phyloP scores from a whole-genome alignment of 768 basidiomycete genomes.

The Suillus variegatus region DNA sequence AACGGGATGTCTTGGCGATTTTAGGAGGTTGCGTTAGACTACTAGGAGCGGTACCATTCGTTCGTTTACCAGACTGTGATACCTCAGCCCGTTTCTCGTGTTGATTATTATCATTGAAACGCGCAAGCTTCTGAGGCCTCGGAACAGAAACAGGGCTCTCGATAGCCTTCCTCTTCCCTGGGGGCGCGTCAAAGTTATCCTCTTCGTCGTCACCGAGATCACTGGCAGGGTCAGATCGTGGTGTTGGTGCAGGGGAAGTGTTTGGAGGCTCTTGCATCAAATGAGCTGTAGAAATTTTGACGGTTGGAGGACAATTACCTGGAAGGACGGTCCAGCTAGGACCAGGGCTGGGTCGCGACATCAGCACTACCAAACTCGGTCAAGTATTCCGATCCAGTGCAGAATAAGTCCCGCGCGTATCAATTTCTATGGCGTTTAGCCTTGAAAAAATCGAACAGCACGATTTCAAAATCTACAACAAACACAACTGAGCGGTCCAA shows the following conservation, averaged over 20 bases:
- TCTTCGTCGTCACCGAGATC: slow-evolving; percentile 24
- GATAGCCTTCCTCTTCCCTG: slow-evolving; percentile 29
- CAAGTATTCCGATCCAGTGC: not conserved
- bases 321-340: slow-evolving; percentile 30
- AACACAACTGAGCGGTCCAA: not conserved
- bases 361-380: slow-evolving; percentile 1
- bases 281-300: not conserved
- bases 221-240: slow-evolving; percentile 18
- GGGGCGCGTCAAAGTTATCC: slow-evolving; percentile 16
- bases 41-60: slow-evolving; percentile 7
- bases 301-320: slow-evolving; percentile 14
- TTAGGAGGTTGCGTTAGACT: slow-evolving; percentile 15
- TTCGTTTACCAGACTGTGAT: not conserved
- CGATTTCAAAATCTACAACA: not conserved
- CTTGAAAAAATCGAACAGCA: not conserved
- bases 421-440: not conserved
- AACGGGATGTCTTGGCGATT: not conserved
- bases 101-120: slow-evolving; percentile 15
- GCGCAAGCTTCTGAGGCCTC: slow-evolving; percentile 20
- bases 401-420: not conserved
- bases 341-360: slow-evolving; percentile 18
- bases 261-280: slow-evolving; percentile 22
- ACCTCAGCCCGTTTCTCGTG: not conserved
- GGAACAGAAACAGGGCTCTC: slow-evolving; percentile 10
- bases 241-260: slow-evolving; percentile 19